Conservation (phyloP, 257 asterid species). For the Solanum verrucosum region DNA sequence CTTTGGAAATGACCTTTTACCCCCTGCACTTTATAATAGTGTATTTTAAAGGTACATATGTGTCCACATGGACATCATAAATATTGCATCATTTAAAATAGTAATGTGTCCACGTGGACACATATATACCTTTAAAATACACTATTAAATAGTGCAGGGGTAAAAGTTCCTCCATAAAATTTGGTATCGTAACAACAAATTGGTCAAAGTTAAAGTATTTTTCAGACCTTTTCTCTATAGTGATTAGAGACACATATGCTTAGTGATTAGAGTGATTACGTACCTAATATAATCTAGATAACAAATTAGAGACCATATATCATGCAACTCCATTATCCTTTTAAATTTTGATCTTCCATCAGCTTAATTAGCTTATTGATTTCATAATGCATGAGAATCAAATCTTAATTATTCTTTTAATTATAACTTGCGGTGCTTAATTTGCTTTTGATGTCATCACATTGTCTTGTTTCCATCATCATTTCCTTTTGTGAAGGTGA, state of each 20-base stretch:
- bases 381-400: neutral
- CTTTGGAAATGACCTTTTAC: no score
- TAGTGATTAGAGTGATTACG: neutral
- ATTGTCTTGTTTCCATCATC: neutral
- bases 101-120: no score
- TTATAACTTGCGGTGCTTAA: neutral
- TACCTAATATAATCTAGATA: neutral
- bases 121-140: no score
- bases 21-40: no score
- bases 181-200: no score
- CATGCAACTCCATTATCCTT: neutral
- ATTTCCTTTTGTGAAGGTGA: neutral
- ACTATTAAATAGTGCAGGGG: no score
- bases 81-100: no score
- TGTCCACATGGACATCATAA: no score
- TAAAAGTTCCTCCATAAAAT: no score
- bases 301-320: neutral
- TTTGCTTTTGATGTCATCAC: neutral
- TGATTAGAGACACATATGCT: neutral
- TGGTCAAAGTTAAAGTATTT: no score
- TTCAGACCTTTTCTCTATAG: neutral
- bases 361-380: neutral
- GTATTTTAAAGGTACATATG: no score
- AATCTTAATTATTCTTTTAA: neutral
- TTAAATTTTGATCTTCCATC: neutral